Base-by-base conservation (phyloP, 495 filamentous ascomycete species). In the Annulohypoxylon bovei region DNA sequence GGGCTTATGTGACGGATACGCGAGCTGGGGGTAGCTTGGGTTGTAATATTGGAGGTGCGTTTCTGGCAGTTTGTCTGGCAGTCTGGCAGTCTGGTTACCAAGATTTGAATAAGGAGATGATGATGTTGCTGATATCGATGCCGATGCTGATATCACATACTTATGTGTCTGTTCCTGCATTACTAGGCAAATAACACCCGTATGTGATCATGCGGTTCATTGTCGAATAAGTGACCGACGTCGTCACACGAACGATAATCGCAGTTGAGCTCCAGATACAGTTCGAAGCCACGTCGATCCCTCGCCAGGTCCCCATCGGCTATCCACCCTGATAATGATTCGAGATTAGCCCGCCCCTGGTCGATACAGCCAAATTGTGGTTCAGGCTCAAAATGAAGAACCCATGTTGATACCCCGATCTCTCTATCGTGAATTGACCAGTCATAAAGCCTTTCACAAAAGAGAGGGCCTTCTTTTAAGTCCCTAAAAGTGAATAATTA, bases 251-350 rank as follows among this genome's bases (percentile, higher is more conserved):
- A 65, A 67, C 50, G 59, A 68, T 65, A 65, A 53, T 37, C 53
- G 46, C 65, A 50, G 22, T 50, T 0, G 49, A 40, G 18, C 37
- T 56, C 65, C 65, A 61, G 57, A 50, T 61, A 7, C 46, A 65
- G 70, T 52, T 30, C 42, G 35, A 44, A 46, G 16, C 9, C 33
- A 1, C 65, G 70, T 56, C 64, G 70, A 72, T 72, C 70, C 53
- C 64, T 65, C 44, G 56, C 59, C 54, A 33, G 55, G 46, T 37
- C 47, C 50, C 65, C 70, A 72, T 68, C 55, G 54, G 54, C 39
- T 68, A 72, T 61, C 70, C 70, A 72, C 70, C 20, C 39, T 62
- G 64, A 68, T 68, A 68, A 72, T 72, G 60, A 68, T 30, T 72
- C 42, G 70, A 72, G 64, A 72, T 72, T 72, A 72, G 52, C 54